A percentile compares a stretch with the other conserved stretches of the same genome.
Conservation (phyloP, 345 rosid genomes). For the Anastatica hierochuntica region DNA sequence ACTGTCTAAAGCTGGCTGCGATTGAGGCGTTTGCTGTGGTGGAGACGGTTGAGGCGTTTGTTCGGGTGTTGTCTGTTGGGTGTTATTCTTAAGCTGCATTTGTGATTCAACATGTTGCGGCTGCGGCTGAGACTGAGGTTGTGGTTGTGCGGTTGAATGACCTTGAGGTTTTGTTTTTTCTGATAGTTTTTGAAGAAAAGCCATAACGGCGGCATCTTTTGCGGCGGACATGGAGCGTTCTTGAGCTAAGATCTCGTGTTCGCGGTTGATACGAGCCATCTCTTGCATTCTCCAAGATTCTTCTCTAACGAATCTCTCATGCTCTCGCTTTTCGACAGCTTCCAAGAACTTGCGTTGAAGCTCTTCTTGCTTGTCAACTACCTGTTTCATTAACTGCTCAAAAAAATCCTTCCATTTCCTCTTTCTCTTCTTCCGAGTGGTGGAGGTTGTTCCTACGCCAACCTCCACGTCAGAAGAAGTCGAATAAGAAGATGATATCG, state of each 20-base stretch:
- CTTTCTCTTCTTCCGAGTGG: slow-evolving; percentile 46
- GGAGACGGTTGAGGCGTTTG: slow-evolving; percentile 3
- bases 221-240: slow-evolving; percentile 63
- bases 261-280: slow-evolving; percentile 47
- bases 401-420: slow-evolving; percentile 51
- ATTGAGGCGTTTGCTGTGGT: neutral
- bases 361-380: slow-evolving; percentile 57
- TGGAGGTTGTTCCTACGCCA: slow-evolving; percentile 22
- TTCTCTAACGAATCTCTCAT: slow-evolving; percentile 52
- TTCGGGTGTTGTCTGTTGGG: too few relatives aligned
- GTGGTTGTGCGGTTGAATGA: neutral
- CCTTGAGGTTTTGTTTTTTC: slow-evolving; percentile 22
- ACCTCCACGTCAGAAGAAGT: slow-evolving; percentile 56
- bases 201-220: slow-evolving; percentile 67
- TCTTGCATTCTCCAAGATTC: slow-evolving; percentile 81
- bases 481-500: slow-evolving; percentile 39
- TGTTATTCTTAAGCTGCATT: neutral
- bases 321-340: slow-evolving; percentile 61
- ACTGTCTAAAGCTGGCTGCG: neutral
- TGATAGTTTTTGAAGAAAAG: slow-evolving; percentile 57
- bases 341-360: slow-evolving; percentile 71
- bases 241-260: slow-evolving; percentile 56
- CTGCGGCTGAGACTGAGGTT: slow-evolving; percentile 5
- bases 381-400: slow-evolving; percentile 55
- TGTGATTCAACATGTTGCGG: slow-evolving; percentile 13